phyloP scores from a whole-genome alignment of 495 filamentous ascomycete genomes.

The Lindgomyces ingoldianus region DNA sequence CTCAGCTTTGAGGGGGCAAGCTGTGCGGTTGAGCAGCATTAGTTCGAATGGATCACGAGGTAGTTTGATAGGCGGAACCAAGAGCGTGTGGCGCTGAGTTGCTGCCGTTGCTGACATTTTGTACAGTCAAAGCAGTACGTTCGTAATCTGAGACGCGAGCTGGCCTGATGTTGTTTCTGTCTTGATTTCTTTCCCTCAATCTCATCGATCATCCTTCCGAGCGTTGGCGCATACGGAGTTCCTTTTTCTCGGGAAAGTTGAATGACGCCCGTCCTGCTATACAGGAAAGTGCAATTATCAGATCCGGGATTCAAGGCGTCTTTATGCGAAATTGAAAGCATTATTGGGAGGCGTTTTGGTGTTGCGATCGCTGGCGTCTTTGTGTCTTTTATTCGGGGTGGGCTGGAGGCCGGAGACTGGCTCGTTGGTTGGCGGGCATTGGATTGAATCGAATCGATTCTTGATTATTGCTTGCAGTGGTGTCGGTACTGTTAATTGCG shows the following conservation, averaged over 20 bases:
- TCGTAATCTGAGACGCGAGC: too few species aligned
- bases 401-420: too few species aligned
- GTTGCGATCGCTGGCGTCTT: too few species aligned
- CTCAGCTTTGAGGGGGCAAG: conserved; percentile 10
- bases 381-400: too few species aligned
- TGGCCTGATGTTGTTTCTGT: neutral
- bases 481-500: conserved; percentile 13
- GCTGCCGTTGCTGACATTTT: neutral
- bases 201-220: neutral
- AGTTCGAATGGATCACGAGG: conserved; percentile 29
- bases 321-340: neutral
- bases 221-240: conserved; percentile 6
- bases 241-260: neutral
- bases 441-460: too few species aligned
- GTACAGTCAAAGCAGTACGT: neutral
- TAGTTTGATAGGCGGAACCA: conserved; percentile 20
- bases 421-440: too few species aligned
- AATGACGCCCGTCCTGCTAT: too few species aligned
- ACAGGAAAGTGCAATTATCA: too few species aligned
- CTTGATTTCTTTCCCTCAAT: neutral
- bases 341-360: neutral
- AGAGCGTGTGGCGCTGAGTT: conserved; percentile 27
- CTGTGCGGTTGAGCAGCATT: conserved; percentile 23
- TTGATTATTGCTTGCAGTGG: too few species aligned
- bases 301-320: too few species aligned